A percentile compares a stretch with the other conserved stretches of the same genome.
These are phyloP conservation scores for Raffaelea arxii DNA, from an alignment of 2,329 filamentous ascomycete species.

Conservation along the genomic window DNA sequence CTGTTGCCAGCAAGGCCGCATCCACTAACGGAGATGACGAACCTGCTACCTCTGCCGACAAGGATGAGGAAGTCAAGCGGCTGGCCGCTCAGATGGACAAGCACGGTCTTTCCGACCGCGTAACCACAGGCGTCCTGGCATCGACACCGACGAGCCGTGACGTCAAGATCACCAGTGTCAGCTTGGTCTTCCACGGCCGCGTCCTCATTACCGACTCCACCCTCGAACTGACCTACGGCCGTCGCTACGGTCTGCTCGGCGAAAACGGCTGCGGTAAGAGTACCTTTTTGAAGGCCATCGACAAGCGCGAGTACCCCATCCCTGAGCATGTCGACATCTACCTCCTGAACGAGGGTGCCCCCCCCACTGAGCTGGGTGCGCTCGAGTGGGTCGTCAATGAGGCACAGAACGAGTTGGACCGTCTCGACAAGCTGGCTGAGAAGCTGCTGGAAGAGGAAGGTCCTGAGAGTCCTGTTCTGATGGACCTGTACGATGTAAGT, in stretches of 20 bases:
- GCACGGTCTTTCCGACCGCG: constrained; percentile 90
- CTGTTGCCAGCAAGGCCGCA: constrained; percentile 48
- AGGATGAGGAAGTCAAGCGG: constrained; percentile 75
- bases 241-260: constrained; percentile 87
- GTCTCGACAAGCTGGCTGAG: constrained; percentile 81
- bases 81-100: constrained; percentile 91
- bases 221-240: constrained; percentile 84
- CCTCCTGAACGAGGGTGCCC: constrained; percentile 92
- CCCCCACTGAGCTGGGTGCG: constrained; percentile 77
- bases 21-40: constrained; percentile 65
- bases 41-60: constrained; percentile 60
- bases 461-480: constrained; percentile 78
- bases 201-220: constrained; percentile 92
- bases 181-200: constrained; percentile 93
- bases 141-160: constrained; percentile 81
- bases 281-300: constrained; percentile 92
- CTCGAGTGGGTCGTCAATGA: constrained; percentile 96
- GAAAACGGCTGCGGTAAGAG: constrained; percentile 99
- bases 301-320: constrained; percentile 87
- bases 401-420: constrained; percentile 84
- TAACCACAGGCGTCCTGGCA: constrained; percentile 92
- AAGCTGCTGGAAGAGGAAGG: constrained; percentile 85
- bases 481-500: constrained; percentile 86
- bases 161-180: constrained; percentile 91
- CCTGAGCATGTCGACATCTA: constrained; percentile 98